Evolutionary conservation across 305 asterid genomes (phyloP).

Genomic region (Nicotiana rustica): DNA sequence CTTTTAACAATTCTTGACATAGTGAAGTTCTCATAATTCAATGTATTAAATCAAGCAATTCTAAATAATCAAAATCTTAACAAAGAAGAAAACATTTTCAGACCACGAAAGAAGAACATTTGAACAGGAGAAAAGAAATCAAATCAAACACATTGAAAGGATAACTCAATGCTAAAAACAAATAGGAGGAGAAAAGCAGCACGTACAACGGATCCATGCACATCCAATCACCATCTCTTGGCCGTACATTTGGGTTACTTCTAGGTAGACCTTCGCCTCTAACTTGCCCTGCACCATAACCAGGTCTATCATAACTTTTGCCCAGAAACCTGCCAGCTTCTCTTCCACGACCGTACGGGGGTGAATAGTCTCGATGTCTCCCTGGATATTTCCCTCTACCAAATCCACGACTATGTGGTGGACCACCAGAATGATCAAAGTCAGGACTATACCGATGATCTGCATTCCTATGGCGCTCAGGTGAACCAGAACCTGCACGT

Average conservation of each 20-base stretch:
- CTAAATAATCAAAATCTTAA: conserved; percentile 3
- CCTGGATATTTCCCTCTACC: conserved; percentile 71
- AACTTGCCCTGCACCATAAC: conserved; percentile 62
- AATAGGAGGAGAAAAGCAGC: conserved; percentile 19
- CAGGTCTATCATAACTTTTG: conserved; percentile 68
- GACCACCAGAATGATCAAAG: conserved; percentile 69
- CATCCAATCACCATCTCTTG: conserved; percentile 95
- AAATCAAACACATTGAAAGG: conserved; percentile 4
- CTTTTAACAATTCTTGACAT: neutral
- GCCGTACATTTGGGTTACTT: conserved; percentile 87
- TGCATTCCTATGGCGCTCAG: conserved; percentile 72
- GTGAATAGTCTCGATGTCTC: conserved; percentile 73
- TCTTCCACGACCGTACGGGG: conserved; percentile 69
- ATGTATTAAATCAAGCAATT: conserved; percentile 9
- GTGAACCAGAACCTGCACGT: conserved; percentile 89
- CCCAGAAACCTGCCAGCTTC: conserved; percentile 65
- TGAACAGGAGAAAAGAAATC: conserved; percentile 30
- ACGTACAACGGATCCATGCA: conserved; percentile 90
- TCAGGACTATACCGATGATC: conserved; percentile 68
- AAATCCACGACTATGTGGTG: conserved; percentile 64
- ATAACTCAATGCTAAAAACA: conserved; percentile 21
- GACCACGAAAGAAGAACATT: conserved; percentile 18
- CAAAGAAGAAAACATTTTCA: neutral
- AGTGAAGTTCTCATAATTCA: conserved; percentile 26
- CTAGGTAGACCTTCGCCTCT: conserved; percentile 67